Conservation (phyloP, 441 rosid species). For the Jatropha multifida region DNA sequence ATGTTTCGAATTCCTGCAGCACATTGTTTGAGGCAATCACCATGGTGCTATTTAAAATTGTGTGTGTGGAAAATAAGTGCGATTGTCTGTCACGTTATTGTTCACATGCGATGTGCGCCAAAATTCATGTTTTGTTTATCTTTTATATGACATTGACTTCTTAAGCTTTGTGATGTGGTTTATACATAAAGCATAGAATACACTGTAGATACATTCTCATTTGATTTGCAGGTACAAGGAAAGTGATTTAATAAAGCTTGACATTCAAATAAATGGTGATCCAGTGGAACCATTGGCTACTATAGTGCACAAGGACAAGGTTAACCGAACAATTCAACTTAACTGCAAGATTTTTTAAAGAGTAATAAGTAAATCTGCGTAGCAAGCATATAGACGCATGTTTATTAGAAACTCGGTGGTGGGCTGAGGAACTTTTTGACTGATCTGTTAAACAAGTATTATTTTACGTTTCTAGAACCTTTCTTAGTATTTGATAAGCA, state of each 20-base stretch:
- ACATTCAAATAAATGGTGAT: slow-evolving; percentile 84
- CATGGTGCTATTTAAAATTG: too few species aligned
- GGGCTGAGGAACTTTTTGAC: not conserved
- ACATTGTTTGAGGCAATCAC: too few species aligned
- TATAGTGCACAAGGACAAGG: slow-evolving; percentile 93
- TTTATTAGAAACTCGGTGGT: not conserved
- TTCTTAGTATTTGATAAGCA: not conserved
- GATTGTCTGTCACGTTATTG: not conserved
- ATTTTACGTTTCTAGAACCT: not conserved
- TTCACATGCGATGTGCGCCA: not conserved
- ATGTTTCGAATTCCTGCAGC: too few species aligned
- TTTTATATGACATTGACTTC: slow-evolving; percentile 5
- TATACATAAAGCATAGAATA: not conserved
- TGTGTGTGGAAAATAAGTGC: not conserved
- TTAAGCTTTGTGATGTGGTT: not conserved
- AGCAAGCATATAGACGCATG: not conserved
- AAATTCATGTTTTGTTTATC: not conserved
- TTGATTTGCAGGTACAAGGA: slow-evolving; percentile 63
- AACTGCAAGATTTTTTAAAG: not conserved
- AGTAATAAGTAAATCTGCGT: not conserved
- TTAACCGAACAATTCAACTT: slow-evolving; percentile 24
- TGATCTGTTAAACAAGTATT: not conserved
- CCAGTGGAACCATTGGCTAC: slow-evolving; percentile 88
- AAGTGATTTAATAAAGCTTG: slow-evolving; percentile 84
- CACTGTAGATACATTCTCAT: slow-evolving; percentile 6